Evolutionary conservation across 345 rosid species (phyloP).

Genomic region (Pelargonium nanum): DNA sequence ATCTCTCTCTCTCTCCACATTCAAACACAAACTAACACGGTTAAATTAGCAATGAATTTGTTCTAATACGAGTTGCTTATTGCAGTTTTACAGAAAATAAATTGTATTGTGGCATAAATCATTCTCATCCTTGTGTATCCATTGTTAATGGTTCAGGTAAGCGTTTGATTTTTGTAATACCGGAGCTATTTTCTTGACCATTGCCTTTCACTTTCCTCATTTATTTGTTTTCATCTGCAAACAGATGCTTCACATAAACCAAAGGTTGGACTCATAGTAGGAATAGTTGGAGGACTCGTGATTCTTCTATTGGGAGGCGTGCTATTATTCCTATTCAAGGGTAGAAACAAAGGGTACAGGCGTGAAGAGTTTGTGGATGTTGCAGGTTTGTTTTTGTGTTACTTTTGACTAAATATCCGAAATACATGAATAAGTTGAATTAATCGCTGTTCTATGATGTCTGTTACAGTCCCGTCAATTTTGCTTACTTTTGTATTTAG

Average conservation of each 20-base stretch:
- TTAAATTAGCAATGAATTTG: slow-evolving; percentile 8
- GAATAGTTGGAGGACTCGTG: slow-evolving; percentile 51
- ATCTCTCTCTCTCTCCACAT: neutral
- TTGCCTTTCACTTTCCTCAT: no score
- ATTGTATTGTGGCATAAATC: slow-evolving; percentile 48
- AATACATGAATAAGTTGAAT: no score
- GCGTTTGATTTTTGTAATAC: no score
- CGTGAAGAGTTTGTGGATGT: slow-evolving; percentile 83
- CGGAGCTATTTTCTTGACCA: no score
- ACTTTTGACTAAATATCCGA: neutral
- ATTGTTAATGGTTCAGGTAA: slow-evolving; percentile 47
- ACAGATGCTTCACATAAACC: slow-evolving; percentile 58
- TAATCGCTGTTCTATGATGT: no score
- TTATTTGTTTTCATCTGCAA: no score
- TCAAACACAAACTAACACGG: neutral
- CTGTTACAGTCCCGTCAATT: no score
- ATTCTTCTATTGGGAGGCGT: slow-evolving; percentile 46
- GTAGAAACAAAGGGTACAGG: slow-evolving; percentile 50
- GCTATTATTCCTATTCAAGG: slow-evolving; percentile 45
- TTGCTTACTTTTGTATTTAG: no score
- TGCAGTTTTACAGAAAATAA: slow-evolving; percentile 68
- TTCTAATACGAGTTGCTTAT: slow-evolving; percentile 13
- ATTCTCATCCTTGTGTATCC: slow-evolving; percentile 44
- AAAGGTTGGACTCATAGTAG: slow-evolving; percentile 54
- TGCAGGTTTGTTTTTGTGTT: slow-evolving; percentile 43